Conservation (phyloP, 371 early-diverging fungal species). For the Chytridium lagenaria region DNA sequence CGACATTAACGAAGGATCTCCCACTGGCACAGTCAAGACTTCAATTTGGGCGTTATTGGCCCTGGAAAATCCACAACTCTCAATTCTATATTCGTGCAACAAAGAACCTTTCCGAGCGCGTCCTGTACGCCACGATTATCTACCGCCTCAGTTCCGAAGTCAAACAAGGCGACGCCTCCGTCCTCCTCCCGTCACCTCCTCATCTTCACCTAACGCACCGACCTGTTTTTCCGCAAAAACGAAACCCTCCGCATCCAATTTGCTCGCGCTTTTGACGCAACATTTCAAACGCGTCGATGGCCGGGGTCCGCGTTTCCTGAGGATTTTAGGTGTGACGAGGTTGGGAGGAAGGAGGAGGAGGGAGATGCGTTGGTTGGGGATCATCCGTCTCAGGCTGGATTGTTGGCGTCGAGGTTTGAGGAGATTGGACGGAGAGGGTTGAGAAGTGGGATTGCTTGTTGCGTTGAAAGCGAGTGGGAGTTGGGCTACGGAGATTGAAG, state of each 20-base stretch:
- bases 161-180: background rate
- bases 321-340: background rate
- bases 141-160: slow-evolving; percentile 28
- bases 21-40: slow-evolving; percentile 4
- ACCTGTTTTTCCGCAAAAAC: slow-evolving; percentile 51
- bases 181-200: background rate
- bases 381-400: slow-evolving; percentile 40
- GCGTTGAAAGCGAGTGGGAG: slow-evolving; percentile 52
- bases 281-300: slow-evolving; percentile 50
- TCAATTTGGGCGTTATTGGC: slow-evolving; percentile 36
- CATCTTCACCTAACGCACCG: slow-evolving; percentile 29
- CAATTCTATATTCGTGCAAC: slow-evolving; percentile 33
- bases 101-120: slow-evolving; percentile 38
- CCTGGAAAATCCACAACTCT: slow-evolving; percentile 15
- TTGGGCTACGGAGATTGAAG: slow-evolving; percentile 59
- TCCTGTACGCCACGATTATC: slow-evolving; percentile 36
- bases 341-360: background rate
- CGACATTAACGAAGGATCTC: background rate
- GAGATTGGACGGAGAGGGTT: background rate
- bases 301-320: slow-evolving; percentile 36
- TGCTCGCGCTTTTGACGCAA: slow-evolving; percentile 56
- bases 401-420: background rate
- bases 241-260: slow-evolving; percentile 60
- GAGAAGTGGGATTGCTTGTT: background rate
- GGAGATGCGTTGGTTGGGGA: slow-evolving; percentile 42